Conservation (phyloP, 441 rosid genomes). For the Erodium trifolium region DNA sequence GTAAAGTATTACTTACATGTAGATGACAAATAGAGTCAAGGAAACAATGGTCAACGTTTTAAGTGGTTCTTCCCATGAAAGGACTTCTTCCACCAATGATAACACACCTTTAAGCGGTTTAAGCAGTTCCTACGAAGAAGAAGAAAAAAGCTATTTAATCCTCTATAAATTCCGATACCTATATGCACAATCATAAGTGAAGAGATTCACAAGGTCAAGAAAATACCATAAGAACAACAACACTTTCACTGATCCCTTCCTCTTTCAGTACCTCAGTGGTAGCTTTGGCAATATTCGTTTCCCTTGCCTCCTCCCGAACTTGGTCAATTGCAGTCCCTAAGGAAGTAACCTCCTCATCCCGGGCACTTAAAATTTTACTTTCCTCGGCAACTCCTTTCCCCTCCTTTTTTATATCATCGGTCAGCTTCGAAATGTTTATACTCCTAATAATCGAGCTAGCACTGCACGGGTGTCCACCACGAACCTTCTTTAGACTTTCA, state of each 20-base stretch:
- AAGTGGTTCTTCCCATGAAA: constrained; percentile 56
- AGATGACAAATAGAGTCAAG: constrained; percentile 28
- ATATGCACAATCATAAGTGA: neutral
- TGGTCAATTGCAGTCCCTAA: constrained; percentile 52
- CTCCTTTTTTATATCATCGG: constrained; percentile 14
- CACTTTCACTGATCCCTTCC: constrained; percentile 69
- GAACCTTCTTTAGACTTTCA: constrained; percentile 43
- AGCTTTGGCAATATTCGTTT: constrained; percentile 54
- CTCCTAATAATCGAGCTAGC: constrained; percentile 65
- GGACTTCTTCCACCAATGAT: constrained; percentile 39
- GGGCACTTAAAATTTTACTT: constrained; percentile 15
- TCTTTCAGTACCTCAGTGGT: constrained; percentile 53
- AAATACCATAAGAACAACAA: constrained; percentile 58
- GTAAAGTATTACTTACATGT: constrained; percentile 42
- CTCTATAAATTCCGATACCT: too few relatives aligned
- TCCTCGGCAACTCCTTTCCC: constrained; percentile 28
- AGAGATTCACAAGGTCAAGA: neutral
- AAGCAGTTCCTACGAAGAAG: constrained; percentile 53
- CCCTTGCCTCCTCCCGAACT: constrained; percentile 56
- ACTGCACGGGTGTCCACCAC: constrained; percentile 40
- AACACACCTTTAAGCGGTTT: constrained; percentile 40
- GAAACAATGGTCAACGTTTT: constrained; percentile 30
- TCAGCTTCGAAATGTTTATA: constrained; percentile 37
- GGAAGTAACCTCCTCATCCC: constrained; percentile 28
- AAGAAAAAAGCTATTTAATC: neutral